These are phyloP conservation scores for Cutaneotrichosporon mucoides DNA, from an alignment of 1,284 basidiomycete species.

Conservation along the genomic window DNA sequence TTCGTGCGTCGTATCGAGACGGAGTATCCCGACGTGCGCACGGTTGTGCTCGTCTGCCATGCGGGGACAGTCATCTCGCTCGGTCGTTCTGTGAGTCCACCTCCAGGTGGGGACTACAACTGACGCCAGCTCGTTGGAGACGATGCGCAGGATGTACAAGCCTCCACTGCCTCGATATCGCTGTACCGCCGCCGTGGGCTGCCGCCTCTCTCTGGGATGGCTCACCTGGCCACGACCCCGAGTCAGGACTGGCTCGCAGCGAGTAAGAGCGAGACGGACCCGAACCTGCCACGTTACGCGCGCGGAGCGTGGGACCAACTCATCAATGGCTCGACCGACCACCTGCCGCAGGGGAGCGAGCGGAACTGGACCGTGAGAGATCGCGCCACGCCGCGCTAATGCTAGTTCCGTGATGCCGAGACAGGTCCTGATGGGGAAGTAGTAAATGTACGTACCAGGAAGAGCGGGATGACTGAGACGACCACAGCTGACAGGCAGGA, in stretches of 20 bases:
- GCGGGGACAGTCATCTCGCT: slow-evolving; percentile 51
- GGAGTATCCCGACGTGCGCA: slow-evolving; percentile 32
- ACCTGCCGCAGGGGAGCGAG: slow-evolving; percentile 44
- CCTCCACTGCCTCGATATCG: slow-evolving; percentile 42
- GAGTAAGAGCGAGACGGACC: slow-evolving; percentile 13
- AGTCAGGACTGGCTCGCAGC: slow-evolving; percentile 14
- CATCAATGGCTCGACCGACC: slow-evolving; percentile 41
- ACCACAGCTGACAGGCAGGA: no score
- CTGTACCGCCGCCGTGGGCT: slow-evolving; percentile 25
- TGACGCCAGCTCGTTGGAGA: slow-evolving; percentile 9
- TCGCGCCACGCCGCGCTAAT: slow-evolving; percentile 40
- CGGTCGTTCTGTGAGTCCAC: slow-evolving; percentile 44
- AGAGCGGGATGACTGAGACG: no score
- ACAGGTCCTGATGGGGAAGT: not conserved
- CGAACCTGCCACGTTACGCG: slow-evolving; percentile 25
- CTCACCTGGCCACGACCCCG: not conserved
- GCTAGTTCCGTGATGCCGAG: not conserved
- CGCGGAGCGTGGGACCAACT: slow-evolving; percentile 11
- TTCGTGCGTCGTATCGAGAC: slow-evolving; percentile 38
- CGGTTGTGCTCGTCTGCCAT: slow-evolving; percentile 51
- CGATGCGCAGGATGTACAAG: slow-evolving; percentile 28
- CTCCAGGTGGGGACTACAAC: no score
- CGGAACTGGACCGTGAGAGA: slow-evolving; percentile 42
- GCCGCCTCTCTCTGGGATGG: not conserved
- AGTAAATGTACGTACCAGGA: no score